Evolutionary conservation across 1,139 yeast species (phyloP), one percentile per base, ranked within the genome.

Genomic region (Magnusiomyces fungicola): DNA sequence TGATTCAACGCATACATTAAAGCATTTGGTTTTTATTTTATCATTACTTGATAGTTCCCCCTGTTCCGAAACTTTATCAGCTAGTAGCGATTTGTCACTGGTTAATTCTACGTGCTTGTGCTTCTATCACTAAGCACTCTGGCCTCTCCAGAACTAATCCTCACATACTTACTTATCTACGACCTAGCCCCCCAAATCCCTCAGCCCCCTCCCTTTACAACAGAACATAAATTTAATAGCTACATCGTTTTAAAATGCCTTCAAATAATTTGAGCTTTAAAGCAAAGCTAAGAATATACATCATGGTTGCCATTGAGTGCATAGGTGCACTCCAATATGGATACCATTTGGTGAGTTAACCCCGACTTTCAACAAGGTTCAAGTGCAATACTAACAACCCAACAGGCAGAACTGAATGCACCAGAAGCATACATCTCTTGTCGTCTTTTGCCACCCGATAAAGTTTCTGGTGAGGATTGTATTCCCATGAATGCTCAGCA

Each of bases 241-340:
- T 29, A 9, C 32, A 29, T 9, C 32, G 32, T 29, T 29, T 9
- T 9, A 29, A 29, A 29, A 29, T 29, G n/a, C n/a, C n/a, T n/a
- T n/a, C n/a, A n/a, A n/a, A n/a, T n/a, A n/a, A n/a, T n/a, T n/a
- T n/a, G n/a, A n/a, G n/a, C n/a, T n/a, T n/a, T n/a, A n/a, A n/a
- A 36, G 41, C 47, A 39, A n/a, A 19, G 7, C 6, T 34, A 16
- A 40, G 48, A 19, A 48, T 50, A 1, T 47, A 46, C 22, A n/a
- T 25, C 16, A 43, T 48, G 27, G 53, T 43, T 4, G 48, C 37
- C 22, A 48, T 51, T 10, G 79, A 82, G 1, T 81, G 90, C 56
- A 61, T 86, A 32, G 83, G 88, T 7, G 80, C 94, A 1, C 68
- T 88, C n/a, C 96, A 87, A 62, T 89, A 82, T 65, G 97, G 97